phyloP scores from a whole-genome alignment of 2,329 filamentous ascomycete species.

The Nothomitra cinnamomea region DNA sequence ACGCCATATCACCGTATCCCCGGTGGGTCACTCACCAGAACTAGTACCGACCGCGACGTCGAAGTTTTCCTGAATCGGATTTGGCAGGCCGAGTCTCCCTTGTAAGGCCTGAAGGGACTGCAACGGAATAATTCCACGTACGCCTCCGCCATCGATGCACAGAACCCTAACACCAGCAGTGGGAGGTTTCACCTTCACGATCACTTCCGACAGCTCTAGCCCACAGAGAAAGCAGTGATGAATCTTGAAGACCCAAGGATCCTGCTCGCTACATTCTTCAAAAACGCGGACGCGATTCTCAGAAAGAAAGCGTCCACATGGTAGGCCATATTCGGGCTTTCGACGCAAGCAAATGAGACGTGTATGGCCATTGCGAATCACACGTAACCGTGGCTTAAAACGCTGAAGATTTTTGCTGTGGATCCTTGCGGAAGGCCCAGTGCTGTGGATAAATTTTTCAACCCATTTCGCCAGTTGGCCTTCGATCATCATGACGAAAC shows the following conservation, averaged over 20 bases:
- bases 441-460: conserved; percentile 6
- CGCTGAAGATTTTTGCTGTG: conserved; percentile 8
- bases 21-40: conserved; percentile 7
- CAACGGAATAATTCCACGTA: not conserved
- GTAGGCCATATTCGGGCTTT: conserved; percentile 7
- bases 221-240: conserved; percentile 7
- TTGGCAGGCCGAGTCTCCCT: conserved; percentile 6
- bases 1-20: conserved; percentile 3
- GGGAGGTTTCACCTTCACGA: not conserved
- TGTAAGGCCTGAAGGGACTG: conserved; percentile 6
- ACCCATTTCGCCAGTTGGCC: conserved; percentile 9
- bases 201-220: not conserved
- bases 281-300: conserved; percentile 8
- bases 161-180: not conserved
- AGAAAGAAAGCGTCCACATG: conserved; percentile 7
- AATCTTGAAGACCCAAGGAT: conserved; percentile 6
- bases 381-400: not conserved
- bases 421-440: conserved; percentile 6
- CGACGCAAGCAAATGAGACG: conserved; percentile 10
- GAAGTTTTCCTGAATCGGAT: conserved; percentile 8
- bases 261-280: conserved; percentile 2
- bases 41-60: conserved; percentile 7
- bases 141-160: not conserved
- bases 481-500: conserved; percentile 9
- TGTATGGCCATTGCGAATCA: conserved; percentile 6